Evolutionary conservation across 306 rosid genomes (phyloP), one percentile per base, ranked within the genome.

Genomic region (Morella rubra): DNA sequence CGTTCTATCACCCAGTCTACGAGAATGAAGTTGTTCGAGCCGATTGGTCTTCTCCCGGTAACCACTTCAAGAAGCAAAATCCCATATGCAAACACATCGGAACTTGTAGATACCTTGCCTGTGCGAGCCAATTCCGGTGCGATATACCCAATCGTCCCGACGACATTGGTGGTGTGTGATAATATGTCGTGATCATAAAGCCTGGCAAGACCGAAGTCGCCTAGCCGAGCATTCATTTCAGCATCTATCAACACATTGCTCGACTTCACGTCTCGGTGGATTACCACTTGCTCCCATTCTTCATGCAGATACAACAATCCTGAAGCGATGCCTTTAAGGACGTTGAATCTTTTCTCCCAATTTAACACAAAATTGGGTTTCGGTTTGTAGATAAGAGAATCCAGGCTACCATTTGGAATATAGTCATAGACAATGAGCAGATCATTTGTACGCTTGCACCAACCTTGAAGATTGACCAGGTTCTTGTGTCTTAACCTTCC

Each of bases 141-240:
- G 0, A 92, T 84, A 32, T 92, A 92, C 15, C 97, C 97, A 5
- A 92, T 69, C n/a, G 97, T 92, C 32, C 97, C 97, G 19, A 92
- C 97, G 49, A 92, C 89, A 7, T 56, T 84, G 0, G 97, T 92
- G 41, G 95, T 90, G 81, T 83, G 91, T 62, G 95, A 92, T 6
- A 64, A 51, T 24, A 85, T 81, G 16, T 77, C 91, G 69, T 90
- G 97, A 79, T 83, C 82, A 73, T 86, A 87, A 1, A 88, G 81
- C 79, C 95, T 84, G 9, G 97, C 97, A 1, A 91, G 89, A 2
- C 97, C 97, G 41, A 91, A 91, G 68, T 90, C 95, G 7, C 97
- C 86, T n/a, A 90, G 76, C 73, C 88, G 81, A 0, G 95, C 81
- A 62, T 69, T 85, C 81, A 90, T 53, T 6, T 90, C 82, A 1